phyloP scores from a whole-genome alignment of 148 eudicot genomes.

The Heliamphora exappendiculata region DNA sequence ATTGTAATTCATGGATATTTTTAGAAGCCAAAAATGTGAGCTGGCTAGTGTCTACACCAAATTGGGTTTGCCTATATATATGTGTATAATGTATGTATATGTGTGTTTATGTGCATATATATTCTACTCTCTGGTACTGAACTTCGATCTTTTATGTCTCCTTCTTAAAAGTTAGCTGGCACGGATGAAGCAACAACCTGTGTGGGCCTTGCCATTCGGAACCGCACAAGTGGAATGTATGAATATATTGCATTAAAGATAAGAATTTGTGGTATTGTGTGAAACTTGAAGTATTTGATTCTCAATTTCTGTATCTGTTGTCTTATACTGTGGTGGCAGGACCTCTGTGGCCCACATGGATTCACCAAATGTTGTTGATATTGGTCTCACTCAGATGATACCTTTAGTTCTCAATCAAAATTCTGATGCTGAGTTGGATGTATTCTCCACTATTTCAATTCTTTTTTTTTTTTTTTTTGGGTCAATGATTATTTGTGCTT shows the following conservation, averaged over 20 bases:
- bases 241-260: slow-evolving; percentile 6
- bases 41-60: no score
- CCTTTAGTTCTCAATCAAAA: slow-evolving; percentile 39
- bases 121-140: slow-evolving; percentile 8
- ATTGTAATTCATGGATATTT: no score
- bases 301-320: slow-evolving; percentile 4
- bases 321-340: slow-evolving; percentile 32
- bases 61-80: no score
- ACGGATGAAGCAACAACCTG: slow-evolving; percentile 97
- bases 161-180: slow-evolving; percentile 58
- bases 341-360: slow-evolving; percentile 84
- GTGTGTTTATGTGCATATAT: no score
- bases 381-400: slow-evolving; percentile 84
- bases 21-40: no score
- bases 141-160: neutral
- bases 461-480: neutral
- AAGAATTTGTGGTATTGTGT: neutral
- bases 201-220: slow-evolving; percentile 78
- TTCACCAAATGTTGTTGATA: slow-evolving; percentile 60
- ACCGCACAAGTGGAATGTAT: slow-evolving; percentile 76
- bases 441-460: slow-evolving; percentile 23
- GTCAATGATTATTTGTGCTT: neutral
- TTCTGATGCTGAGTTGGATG: slow-evolving; percentile 56
- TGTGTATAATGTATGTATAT: no score
- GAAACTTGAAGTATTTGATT: neutral